A percentile compares a stretch with the other conserved stretches of the same genome.
Conservation (phyloP, 2,329 filamentous ascomycete genomes). For the Alternaria novae-zelandiae region DNA sequence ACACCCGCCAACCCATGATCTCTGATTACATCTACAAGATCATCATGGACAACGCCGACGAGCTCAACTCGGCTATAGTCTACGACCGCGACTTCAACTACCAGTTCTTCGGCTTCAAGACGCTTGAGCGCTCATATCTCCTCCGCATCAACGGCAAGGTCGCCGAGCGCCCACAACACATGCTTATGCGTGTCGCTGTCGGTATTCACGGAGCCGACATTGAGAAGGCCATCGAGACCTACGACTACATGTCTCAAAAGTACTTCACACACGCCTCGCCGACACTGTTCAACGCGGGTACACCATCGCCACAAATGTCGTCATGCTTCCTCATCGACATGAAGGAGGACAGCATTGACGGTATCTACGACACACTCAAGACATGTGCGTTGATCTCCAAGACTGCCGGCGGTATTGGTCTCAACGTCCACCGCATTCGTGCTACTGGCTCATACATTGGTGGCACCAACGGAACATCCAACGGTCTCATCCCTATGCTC, state of each 20-base stretch:
- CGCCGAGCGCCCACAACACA: slow-evolving; percentile 95
- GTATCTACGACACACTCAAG: slow-evolving; percentile 99
- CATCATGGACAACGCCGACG: slow-evolving; percentile 94
- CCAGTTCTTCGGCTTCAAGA: slow-evolving; percentile 99
- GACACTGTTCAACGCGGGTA: slow-evolving; percentile 97
- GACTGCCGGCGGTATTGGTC: slow-evolving; percentile 96
- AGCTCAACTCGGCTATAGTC: slow-evolving; percentile 98
- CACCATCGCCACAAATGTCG: slow-evolving; percentile 90
- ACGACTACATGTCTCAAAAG: slow-evolving; percentile 98
- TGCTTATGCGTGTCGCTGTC: slow-evolving; percentile 99
- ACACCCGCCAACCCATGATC: slow-evolving; percentile 88
- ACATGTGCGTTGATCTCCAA: slow-evolving; percentile 99
- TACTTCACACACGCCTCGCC: slow-evolving; percentile 98
- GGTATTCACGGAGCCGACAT: slow-evolving; percentile 96
- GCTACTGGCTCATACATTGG: slow-evolving; percentile 98
- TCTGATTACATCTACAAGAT: slow-evolving; percentile 87
- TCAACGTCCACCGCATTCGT: slow-evolving; percentile 96
- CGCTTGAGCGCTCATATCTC: slow-evolving; percentile 94
- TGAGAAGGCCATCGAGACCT: slow-evolving; percentile 94
- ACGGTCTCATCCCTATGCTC: slow-evolving; percentile 96
- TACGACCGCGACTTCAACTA: slow-evolving; percentile 99
- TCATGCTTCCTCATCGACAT: slow-evolving; percentile 99
- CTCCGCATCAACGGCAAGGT: slow-evolving; percentile 95
- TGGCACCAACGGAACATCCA: slow-evolving; percentile 97
- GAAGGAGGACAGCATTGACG: slow-evolving; percentile 99